Base-by-base conservation (phyloP, 805 yeast species). In the Wickerhamiella nectarea region DNA sequence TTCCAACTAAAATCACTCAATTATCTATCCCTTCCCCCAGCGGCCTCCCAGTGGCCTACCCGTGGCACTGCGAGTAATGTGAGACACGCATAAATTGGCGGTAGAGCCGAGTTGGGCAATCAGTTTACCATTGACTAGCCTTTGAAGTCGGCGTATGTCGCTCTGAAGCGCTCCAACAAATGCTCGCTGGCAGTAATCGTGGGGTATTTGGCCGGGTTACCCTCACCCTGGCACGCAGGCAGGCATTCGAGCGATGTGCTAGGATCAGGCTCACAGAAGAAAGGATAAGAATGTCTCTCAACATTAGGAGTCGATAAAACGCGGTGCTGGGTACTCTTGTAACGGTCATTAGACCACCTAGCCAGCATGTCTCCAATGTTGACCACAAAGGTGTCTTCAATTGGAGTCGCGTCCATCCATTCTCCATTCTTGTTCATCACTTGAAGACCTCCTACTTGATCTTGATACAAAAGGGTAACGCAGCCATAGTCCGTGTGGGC, bases 401-500 rank as follows among this genome's bases (percentile, higher is more conserved):
- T 54, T 20, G 75, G 73, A 1, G 71, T 69, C 4, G 74, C 77
- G 6, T 69, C 61, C 25, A 75, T 58, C 81, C 81, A 75, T 19
- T 70, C 57, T 10, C 78, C 78, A 38, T 69, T 65, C 48, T 68
- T 67, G 47, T 71, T 70, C 46, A 72, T 69, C 8, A 74, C 79
- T 50, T 75, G 76, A 29, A 75, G 61, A 1, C 78, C 74, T 33
- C 73, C 66, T 3, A 55, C 58, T 45, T 69, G 62, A 11, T 75
- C 80, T 53, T 77, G 81, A 50, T 67, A 72, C 9, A 78, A 74
- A 52, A 68, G 73, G 0, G 82, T 76, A 20, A 77, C 52, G 51
- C 77, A 64, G 43, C 75, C 80, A 3, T 76, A 72, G 52, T 79
- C 86, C 45, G 80, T 68, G 53, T 78, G 85, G 2, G 80, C 78